Conservation (phyloP, 176 grass and related monocot genomes). For the Dendrocalamus sinicus region DNA sequence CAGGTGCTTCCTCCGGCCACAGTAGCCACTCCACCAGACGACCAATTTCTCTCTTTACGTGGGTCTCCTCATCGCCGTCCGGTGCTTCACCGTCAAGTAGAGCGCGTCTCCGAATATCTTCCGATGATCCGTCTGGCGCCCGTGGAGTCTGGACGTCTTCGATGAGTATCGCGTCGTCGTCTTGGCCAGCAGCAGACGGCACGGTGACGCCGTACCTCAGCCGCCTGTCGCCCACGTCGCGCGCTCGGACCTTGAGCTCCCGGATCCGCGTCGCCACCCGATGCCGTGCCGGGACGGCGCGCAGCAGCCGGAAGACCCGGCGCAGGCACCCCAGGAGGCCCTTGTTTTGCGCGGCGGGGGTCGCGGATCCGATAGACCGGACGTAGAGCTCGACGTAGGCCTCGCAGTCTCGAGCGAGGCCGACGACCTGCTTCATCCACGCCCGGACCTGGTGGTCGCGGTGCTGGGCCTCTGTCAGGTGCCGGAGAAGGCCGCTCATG, state of each 20-base stretch:
- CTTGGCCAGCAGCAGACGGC: background rate
- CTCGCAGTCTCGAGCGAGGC: background rate
- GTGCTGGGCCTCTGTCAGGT: background rate
- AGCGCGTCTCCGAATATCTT: background rate
- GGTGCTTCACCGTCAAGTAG: background rate
- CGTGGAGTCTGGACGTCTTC: too few species aligned
- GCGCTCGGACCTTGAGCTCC: background rate
- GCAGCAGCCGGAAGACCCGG: background rate
- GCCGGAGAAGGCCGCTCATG: background rate
- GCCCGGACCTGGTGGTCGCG: background rate
- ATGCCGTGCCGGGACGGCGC: background rate
- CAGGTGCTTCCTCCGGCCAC: background rate
- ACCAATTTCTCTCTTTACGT: background rate
- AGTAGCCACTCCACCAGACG: background rate
- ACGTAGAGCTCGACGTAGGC: background rate
- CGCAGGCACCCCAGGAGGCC: background rate
- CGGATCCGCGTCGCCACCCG: background rate
- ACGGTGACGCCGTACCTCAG: constrained; percentile 4
- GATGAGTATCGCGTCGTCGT: background rate
- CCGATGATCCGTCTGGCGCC: too few species aligned
- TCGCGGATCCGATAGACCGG: too few species aligned
- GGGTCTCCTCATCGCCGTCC: too few species aligned
- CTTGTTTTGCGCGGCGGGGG: background rate
- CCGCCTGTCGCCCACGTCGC: background rate
- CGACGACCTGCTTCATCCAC: background rate